Conservation (phyloP, 2,329 filamentous ascomycete species). For the Trichoderma hamatum region DNA sequence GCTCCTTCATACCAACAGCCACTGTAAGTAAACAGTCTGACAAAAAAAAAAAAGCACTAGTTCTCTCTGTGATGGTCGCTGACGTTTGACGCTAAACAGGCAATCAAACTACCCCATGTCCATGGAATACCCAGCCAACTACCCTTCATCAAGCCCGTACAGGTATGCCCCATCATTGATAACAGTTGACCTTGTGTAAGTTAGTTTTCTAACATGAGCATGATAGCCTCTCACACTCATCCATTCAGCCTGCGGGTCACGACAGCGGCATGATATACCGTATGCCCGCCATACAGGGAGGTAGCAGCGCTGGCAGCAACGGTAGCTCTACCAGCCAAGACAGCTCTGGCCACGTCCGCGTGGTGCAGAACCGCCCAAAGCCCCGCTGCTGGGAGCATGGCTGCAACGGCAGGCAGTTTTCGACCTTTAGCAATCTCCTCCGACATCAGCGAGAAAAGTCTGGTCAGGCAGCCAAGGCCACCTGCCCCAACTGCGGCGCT, state of each 20-base stretch:
- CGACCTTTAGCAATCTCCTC: conserved; percentile 92
- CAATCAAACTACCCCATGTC: conserved; percentile 47
- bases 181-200: not conserved
- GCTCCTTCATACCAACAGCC: conserved; percentile 41
- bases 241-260: conserved; percentile 41
- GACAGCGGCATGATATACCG: conserved; percentile 51
- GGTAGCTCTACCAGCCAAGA: conserved; percentile 39
- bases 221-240: conserved; percentile 44
- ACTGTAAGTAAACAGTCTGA: conserved; percentile 39
- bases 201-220: not conserved
- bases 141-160: conserved; percentile 42
- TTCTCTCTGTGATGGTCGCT: conserved; percentile 5
- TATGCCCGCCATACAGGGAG: conserved; percentile 44
- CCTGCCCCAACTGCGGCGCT: conserved; percentile 87
- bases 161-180: conserved; percentile 39
- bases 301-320: conserved; percentile 30
- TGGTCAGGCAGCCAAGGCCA: conserved; percentile 84
- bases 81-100: conserved; percentile 37
- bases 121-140: conserved; percentile 49
- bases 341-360: conserved; percentile 59
- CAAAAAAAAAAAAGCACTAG: not conserved
- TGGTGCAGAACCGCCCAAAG: conserved; percentile 80
- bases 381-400: conserved; percentile 97
- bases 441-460: conserved; percentile 94
- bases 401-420: conserved; percentile 93